Base-by-base conservation (phyloP, 2,329 filamentous ascomycete species). In the Colletotrichum viniferum region DNA sequence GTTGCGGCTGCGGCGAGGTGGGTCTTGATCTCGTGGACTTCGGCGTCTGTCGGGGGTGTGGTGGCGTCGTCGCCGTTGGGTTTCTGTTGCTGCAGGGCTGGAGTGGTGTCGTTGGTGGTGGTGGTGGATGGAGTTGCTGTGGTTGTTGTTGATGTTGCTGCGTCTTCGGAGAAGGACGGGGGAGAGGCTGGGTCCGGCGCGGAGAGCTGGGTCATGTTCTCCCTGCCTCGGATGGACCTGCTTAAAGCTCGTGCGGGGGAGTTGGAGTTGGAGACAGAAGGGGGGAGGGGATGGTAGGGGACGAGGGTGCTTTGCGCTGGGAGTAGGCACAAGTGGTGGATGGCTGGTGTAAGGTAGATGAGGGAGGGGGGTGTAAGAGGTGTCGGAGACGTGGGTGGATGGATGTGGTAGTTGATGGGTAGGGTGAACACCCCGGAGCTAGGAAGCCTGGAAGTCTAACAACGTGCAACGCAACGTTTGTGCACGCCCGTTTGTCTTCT, bases 121-220 rank as follows among this genome's bases (percentile, higher is more conserved):
- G 24, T 62, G 58, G 26, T 34, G 30, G 58, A 30, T 61, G 58
- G 30, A 58, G 30, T 36, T 32, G 58, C 26, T 13, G 71, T 63
- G 26, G 56, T 73, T 43, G 72, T 72, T 16, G 73, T 48, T 24
- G 56, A 6, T 56, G 65, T 24, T 38, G 36, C 62, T 68, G 69
- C 73, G 70, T 69, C 73, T 69, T 76, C 73, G 73, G 73, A 73
- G 63, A 69, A 52, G 58, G 73, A 76, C 70, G 73, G 73, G 52
- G 73, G 69, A 26, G 69, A 64, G 69, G 69, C 30, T 75, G 73
- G 73, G 76, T 62, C 76, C 74, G 77, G 77, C 78, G 52, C 67
- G 78, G 66, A 78, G 72, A 74, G 74, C 76, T 78, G 79, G 76
- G 76, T 76, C 62, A 78, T 74, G 10, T 62, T 52, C 43, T 52